These are phyloP conservation scores for Arabidopsis suecica DNA, from an alignment of 345 rosid species.

Conservation along the genomic window DNA sequence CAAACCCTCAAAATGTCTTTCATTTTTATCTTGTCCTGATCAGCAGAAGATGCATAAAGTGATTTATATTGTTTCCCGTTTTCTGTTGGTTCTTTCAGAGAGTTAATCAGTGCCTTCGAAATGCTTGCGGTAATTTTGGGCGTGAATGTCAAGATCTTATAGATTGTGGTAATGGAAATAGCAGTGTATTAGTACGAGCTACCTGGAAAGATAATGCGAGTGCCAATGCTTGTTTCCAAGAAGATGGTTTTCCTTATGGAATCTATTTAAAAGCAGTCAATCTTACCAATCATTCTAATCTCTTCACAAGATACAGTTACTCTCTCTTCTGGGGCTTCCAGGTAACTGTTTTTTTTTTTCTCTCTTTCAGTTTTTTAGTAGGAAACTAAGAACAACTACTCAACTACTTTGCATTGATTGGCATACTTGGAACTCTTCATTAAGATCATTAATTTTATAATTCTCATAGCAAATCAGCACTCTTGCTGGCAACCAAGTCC, in stretches of 20 bases:
- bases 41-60: conserved; percentile 3
- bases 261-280: conserved; percentile 59
- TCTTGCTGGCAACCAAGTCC: conserved; percentile 83
- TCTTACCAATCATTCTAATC: conserved; percentile 52
- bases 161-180: conserved; percentile 64
- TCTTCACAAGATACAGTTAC: conserved; percentile 67
- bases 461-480: conserved; percentile 90
- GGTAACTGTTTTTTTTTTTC: conserved; percentile 48
- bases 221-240: conserved; percentile 60
- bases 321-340: conserved; percentile 96
- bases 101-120: conserved; percentile 82
- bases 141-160: conserved; percentile 48
- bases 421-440: conserved; percentile 3
- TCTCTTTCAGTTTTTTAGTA: background rate
- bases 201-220: conserved; percentile 47
- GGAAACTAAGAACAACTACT: background rate
- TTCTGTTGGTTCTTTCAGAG: conserved; percentile 55
- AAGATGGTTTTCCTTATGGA: conserved; percentile 59
- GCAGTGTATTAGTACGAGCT: fast-evolving
- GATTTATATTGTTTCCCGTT: background rate
- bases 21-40: conserved; percentile 1
- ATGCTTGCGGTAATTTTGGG: conserved; percentile 53
- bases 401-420: conserved; percentile 22
- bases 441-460: background rate
- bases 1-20: background rate